A percentile compares a stretch with the other conserved stretches of the same genome.
Conservation (phyloP, 2,329 filamentous ascomycete genomes). For the Malbranchea cinnamomea region DNA sequence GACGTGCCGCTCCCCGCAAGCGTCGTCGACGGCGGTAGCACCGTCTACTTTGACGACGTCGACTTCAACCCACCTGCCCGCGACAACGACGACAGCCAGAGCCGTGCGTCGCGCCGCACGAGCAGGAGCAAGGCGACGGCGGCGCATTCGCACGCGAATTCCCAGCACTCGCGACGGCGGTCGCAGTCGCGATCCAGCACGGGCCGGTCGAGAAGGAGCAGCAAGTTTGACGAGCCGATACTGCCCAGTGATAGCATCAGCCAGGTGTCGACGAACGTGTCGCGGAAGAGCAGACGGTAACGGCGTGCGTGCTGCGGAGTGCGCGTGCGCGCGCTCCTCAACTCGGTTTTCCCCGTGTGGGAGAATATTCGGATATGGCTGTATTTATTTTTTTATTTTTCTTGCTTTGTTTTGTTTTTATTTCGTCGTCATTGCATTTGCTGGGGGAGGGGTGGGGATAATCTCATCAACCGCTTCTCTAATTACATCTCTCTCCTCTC, state of each 20-base stretch:
- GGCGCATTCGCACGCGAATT: not conserved
- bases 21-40: conserved; percentile 16
- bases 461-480: too few relatives aligned
- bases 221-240: conserved; percentile 25
- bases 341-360: too few relatives aligned
- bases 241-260: conserved; percentile 25
- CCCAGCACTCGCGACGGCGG: conserved; percentile 5
- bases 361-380: too few relatives aligned
- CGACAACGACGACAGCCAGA: conserved; percentile 11
- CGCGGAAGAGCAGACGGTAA: conserved; percentile 8
- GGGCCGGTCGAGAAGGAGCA: conserved; percentile 8
- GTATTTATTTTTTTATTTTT: too few relatives aligned
- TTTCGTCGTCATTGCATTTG: too few relatives aligned
- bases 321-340: too few relatives aligned
- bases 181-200: conserved; percentile 4
- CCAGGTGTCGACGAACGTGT: conserved; percentile 18
- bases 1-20: conserved; percentile 20
- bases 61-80: conserved; percentile 32
- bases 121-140: conserved; percentile 11
- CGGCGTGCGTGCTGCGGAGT: too few relatives aligned
- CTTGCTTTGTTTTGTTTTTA: too few relatives aligned
- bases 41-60: conserved; percentile 14
- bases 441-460: too few relatives aligned
- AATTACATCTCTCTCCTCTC: too few relatives aligned
- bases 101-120: conserved; percentile 15